Evolutionary conservation across 169 alveolate genomes (phyloP).

Genomic region (Toxoplasma gondii): DNA sequence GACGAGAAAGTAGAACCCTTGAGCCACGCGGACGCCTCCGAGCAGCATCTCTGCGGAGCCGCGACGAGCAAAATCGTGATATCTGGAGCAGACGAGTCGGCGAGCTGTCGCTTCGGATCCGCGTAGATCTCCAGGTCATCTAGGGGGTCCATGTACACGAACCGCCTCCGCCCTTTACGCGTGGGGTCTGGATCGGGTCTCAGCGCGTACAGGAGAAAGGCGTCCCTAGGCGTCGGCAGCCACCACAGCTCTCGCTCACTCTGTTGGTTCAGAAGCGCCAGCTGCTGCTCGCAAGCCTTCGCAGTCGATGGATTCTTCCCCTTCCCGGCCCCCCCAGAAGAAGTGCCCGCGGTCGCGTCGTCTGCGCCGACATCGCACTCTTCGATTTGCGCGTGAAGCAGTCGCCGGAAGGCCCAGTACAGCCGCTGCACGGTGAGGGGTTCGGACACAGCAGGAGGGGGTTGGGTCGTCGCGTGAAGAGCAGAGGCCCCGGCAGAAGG

Average conservation of each 20-base stretch:
- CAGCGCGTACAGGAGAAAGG: constrained; percentile 80
- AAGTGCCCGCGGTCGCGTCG: neutral
- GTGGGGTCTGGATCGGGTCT: constrained; percentile 82
- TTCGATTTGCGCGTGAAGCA: constrained; percentile 54
- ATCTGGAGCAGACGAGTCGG: constrained; percentile 73
- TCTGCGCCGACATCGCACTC: constrained; percentile 29
- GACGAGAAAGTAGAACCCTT: neutral
- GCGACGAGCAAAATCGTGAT: constrained; percentile 72
- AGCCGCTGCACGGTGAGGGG: constrained; percentile 56
- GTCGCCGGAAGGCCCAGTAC: constrained; percentile 44
- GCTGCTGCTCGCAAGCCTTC: constrained; percentile 14
- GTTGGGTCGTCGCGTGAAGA: neutral
- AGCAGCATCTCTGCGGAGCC: constrained; percentile 70
- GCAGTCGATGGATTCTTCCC: neutral
- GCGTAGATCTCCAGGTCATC: constrained; percentile 73
- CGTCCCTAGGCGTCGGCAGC: constrained; percentile 65
- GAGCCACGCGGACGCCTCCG: neutral
- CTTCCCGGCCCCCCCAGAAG: neutral
- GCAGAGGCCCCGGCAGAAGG: neutral
- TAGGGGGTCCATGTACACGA: constrained; percentile 81
- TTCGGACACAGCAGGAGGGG: neutral
- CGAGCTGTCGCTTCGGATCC: constrained; percentile 74
- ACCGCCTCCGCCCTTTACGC: constrained; percentile 78
- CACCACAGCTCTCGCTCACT: constrained; percentile 29
- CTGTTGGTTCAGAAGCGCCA: neutral